phyloP scores from a whole-genome alignment of 1,284 basidiomycete species.

The Cryptococcus jaspeensis region DNA sequence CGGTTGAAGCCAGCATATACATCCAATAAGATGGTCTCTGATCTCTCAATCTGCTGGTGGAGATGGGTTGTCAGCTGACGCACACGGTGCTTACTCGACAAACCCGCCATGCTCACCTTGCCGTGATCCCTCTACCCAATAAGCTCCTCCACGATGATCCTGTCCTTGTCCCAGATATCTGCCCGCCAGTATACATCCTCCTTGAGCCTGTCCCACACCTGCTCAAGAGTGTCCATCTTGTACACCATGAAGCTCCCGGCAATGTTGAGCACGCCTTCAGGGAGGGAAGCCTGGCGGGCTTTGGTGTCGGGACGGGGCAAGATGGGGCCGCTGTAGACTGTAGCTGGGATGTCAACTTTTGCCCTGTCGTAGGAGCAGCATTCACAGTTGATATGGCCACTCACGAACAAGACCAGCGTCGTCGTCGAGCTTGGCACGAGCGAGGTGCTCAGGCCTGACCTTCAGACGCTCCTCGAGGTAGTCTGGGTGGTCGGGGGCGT shows the following conservation, averaged over 20 bases:
- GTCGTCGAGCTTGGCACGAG: conserved; percentile 20
- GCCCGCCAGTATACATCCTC: conserved; percentile 34
- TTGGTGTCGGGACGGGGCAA: conserved; percentile 15
- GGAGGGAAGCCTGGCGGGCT: conserved; percentile 10
- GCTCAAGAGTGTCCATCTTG: conserved; percentile 20
- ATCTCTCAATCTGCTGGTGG: no score
- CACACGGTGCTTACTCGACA: no score
- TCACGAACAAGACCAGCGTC: conserved; percentile 26
- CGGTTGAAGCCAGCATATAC: no score
- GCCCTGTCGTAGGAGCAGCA: neutral
- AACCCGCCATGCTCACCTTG: neutral
- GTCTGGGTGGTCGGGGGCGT: conserved; percentile 47
- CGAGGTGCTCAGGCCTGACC: conserved; percentile 40
- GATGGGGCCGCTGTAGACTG: conserved; percentile 27
- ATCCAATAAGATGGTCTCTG: no score
- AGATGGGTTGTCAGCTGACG: no score
- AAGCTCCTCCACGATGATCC: conserved; percentile 29
- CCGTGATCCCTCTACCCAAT: conserved; percentile 2
- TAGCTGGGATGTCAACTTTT: neutral
- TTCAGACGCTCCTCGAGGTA: conserved; percentile 37
- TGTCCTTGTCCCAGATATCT: conserved; percentile 35
- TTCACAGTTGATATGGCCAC: conserved; percentile 4
- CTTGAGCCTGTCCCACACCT: conserved; percentile 34
- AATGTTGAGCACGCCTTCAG: conserved; percentile 17
- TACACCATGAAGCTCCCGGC: conserved; percentile 26